A percentile compares a stretch with the other conserved stretches of the same genome.
These are phyloP conservation scores for Penicilliopsis zonata DNA, from an alignment of 495 filamentous ascomycete genomes.

Conservation along the genomic window DNA sequence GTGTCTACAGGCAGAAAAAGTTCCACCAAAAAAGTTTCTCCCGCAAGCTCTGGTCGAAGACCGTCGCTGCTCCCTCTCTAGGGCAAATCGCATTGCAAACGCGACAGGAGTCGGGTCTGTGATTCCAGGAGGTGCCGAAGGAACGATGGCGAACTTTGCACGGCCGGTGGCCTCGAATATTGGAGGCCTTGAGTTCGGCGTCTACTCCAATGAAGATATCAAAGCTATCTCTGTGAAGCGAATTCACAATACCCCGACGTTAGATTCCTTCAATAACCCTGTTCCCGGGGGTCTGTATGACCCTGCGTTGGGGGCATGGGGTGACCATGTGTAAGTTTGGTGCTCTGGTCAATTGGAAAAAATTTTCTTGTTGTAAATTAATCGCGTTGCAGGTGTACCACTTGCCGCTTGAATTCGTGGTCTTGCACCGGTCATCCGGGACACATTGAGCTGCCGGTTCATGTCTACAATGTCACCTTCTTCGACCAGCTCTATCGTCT, in stretches of 20 bases:
- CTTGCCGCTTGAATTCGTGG: conserved; percentile 66
- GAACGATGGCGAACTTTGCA: conserved; percentile 62
- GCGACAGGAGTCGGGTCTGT: conserved; percentile 12
- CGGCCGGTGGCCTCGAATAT: conserved; percentile 79
- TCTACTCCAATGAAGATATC: conserved; percentile 72
- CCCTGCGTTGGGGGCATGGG: conserved; percentile 82
- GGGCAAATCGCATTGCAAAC: not conserved
- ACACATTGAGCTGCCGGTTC: conserved; percentile 87
- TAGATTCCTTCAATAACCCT: conserved; percentile 78
- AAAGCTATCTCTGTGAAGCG: conserved; percentile 79
- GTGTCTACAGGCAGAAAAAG: conserved; percentile 20
- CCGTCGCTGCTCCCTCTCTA: too few species aligned
- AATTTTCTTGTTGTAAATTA: conserved; percentile 8
- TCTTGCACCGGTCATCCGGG: conserved; percentile 88
- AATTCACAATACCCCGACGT: conserved; percentile 80
- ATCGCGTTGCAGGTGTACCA: conserved; percentile 59
- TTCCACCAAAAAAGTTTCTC: conserved; percentile 8
- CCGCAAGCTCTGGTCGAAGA: too few species aligned
- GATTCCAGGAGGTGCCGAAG: conserved; percentile 30
- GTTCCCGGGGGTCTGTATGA: conserved; percentile 87
- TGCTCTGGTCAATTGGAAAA: conserved; percentile 1
- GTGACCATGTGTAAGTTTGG: conserved; percentile 58
- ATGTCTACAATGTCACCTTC: conserved; percentile 87
- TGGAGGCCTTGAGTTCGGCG: conserved; percentile 77
- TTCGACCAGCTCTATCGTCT: conserved; percentile 81